Evolutionary conservation across 2,329 filamentous ascomycete genomes (phyloP).

Genomic region (Trichoderma gracile): DNA sequence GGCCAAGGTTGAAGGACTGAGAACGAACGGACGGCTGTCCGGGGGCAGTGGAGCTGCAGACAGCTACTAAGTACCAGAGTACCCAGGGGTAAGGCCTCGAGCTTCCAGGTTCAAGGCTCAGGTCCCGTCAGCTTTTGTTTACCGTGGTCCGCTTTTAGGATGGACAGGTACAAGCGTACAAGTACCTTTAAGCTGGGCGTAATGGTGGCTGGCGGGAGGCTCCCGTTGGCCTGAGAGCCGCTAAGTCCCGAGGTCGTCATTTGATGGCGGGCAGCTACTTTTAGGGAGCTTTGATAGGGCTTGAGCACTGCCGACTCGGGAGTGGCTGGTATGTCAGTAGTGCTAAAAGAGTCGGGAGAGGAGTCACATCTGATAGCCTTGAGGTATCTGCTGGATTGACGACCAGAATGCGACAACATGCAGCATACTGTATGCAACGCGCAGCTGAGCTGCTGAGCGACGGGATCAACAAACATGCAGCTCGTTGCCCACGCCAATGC

Average conservation of each 20-base stretch:
- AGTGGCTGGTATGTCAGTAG: too few relatives aligned
- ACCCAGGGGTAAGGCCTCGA: too few relatives aligned
- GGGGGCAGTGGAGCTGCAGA: conserved; percentile 38
- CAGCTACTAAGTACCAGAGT: conserved; percentile 35
- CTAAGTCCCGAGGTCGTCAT: not conserved
- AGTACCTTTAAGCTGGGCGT: too few relatives aligned
- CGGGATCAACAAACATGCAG: conserved; percentile 22
- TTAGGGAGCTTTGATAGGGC: too few relatives aligned
- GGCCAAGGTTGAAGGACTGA: conserved; percentile 27
- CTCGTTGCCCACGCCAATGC: conserved; percentile 11
- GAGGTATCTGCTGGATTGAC: too few relatives aligned
- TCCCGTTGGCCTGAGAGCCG: not conserved
- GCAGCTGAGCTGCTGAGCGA: not conserved
- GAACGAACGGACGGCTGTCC: conserved; percentile 19
- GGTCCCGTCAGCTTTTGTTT: conserved; percentile 41
- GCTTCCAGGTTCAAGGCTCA: too few relatives aligned
- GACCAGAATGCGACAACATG: not conserved
- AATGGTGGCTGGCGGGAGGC: not conserved
- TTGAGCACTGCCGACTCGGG: too few relatives aligned
- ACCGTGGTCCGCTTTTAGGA: conserved; percentile 44
- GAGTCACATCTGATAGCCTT: too few relatives aligned
- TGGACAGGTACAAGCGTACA: conserved; percentile 25
- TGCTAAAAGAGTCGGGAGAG: too few relatives aligned
- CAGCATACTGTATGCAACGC: not conserved
- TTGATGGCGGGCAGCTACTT: too few relatives aligned